These are phyloP conservation scores for Pelargonium nanum DNA, from an alignment of 345 rosid genomes.

Conservation along the genomic window DNA sequence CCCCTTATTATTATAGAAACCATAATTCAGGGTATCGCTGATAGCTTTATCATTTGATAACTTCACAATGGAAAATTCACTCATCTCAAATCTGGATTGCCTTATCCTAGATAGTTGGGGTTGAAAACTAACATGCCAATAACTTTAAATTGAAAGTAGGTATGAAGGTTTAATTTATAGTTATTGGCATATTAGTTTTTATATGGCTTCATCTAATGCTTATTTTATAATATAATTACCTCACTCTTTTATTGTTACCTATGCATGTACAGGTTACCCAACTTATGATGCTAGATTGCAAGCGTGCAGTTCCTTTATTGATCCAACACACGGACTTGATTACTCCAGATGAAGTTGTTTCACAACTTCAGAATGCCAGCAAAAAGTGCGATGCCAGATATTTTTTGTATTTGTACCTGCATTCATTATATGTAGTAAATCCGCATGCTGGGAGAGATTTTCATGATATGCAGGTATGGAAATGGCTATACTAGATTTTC, in stretches of 20 bases:
- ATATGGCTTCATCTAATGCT: too few relatives aligned
- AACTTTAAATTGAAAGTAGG: too few relatives aligned
- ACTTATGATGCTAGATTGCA: slow-evolving; percentile 82
- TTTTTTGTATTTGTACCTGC: slow-evolving; percentile 76
- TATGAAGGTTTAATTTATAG: too few relatives aligned
- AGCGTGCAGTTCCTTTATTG: slow-evolving; percentile 65
- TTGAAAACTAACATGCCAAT: too few relatives aligned
- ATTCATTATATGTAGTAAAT: slow-evolving; percentile 67
- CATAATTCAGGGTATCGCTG: not conserved
- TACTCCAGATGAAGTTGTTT: slow-evolving; percentile 76
- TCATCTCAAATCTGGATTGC: not conserved
- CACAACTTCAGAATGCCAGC: slow-evolving; percentile 47
- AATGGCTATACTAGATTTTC: slow-evolving; percentile 3
- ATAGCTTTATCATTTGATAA: not conserved
- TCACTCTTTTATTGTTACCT: not conserved
- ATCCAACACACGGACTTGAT: slow-evolving; percentile 79
- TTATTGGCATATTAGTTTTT: too few relatives aligned
- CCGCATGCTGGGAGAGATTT: slow-evolving; percentile 79
- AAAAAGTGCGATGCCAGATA: slow-evolving; percentile 71
- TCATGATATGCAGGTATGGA: slow-evolving; percentile 92
- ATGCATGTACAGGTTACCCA: slow-evolving; percentile 61
- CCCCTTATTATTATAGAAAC: not conserved
- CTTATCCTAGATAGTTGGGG: too few relatives aligned
- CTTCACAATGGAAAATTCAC: too few relatives aligned
- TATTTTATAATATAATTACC: too few relatives aligned